These are phyloP conservation scores for Oidiodendron maius DNA, from an alignment of 495 filamentous ascomycete genomes.

Conservation along the genomic window DNA sequence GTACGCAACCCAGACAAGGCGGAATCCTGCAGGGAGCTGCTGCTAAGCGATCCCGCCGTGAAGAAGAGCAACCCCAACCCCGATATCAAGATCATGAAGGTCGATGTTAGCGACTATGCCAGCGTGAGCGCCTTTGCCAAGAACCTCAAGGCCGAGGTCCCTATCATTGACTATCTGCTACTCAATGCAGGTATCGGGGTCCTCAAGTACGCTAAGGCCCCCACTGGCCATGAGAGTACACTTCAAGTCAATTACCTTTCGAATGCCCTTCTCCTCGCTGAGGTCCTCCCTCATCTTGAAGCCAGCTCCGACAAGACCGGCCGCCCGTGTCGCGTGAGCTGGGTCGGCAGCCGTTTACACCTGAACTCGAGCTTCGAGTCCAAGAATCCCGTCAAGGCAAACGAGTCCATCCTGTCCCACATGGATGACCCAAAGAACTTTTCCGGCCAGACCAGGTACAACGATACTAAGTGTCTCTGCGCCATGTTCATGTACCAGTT, in stretches of 20 bases:
- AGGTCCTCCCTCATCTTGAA: slow-evolving; percentile 28
- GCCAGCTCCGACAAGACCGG: slow-evolving; percentile 16
- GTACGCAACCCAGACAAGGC: slow-evolving; percentile 42
- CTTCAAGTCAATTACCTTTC: slow-evolving; percentile 30
- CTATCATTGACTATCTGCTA: too few species aligned
- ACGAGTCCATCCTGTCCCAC: slow-evolving; percentile 21
- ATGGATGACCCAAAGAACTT: slow-evolving; percentile 25
- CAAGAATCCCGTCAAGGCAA: slow-evolving; percentile 3
- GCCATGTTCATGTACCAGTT: slow-evolving; percentile 28
- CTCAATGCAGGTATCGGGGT: slow-evolving; percentile 25
- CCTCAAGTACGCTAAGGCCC: slow-evolving; percentile 15
- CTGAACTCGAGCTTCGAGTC: slow-evolving; percentile 6
- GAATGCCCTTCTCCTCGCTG: slow-evolving; percentile 25
- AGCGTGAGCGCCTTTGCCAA: slow-evolving; percentile 23
- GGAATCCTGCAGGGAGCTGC: slow-evolving; percentile 15
- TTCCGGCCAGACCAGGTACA: slow-evolving; percentile 15
- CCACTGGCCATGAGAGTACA: slow-evolving; percentile 24
- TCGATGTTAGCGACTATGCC: slow-evolving; percentile 23
- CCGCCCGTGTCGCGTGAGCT: slow-evolving; percentile 22
- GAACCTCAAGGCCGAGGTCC: slow-evolving; percentile 9
- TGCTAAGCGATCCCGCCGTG: not conserved
- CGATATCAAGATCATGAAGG: slow-evolving; percentile 19
- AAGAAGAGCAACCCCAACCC: slow-evolving; percentile 15
- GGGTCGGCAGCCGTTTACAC: slow-evolving; percentile 28
- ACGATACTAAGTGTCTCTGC: slow-evolving; percentile 26